These are phyloP conservation scores for Penicillium psychrofluorescens DNA, from an alignment of 495 filamentous ascomycete genomes.

Conservation along the genomic window DNA sequence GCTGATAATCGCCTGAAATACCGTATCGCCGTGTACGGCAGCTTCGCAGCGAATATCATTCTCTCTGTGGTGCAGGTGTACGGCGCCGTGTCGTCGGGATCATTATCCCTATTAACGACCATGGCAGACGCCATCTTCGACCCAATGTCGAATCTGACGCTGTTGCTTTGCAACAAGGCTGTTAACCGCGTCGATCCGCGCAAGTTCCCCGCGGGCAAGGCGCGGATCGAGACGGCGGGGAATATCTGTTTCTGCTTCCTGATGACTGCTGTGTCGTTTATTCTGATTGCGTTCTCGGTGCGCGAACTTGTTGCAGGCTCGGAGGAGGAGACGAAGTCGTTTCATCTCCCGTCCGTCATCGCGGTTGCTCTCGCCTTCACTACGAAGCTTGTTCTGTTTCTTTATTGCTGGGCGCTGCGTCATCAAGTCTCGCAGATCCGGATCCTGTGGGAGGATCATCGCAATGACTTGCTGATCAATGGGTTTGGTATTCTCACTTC, in stretches of 20 bases:
- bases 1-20: slow-evolving; percentile 75
- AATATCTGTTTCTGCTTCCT: slow-evolving; percentile 98
- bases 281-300: slow-evolving; percentile 81
- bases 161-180: slow-evolving; percentile 83
- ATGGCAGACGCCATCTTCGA: slow-evolving; percentile 98
- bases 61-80: slow-evolving; percentile 80
- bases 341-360: slow-evolving; percentile 81
- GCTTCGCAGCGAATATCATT: slow-evolving; percentile 75
- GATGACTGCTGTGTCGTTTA: slow-evolving; percentile 85
- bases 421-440: slow-evolving; percentile 85
- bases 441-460: slow-evolving; percentile 89
- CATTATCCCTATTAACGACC: slow-evolving; percentile 92
- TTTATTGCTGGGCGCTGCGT: slow-evolving; percentile 87
- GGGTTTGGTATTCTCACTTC: slow-evolving; percentile 87
- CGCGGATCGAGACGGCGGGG: slow-evolving; percentile 88
- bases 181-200: slow-evolving; percentile 82
- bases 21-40: slow-evolving; percentile 86
- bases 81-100: slow-evolving; percentile 76
- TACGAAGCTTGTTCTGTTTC: slow-evolving; percentile 77
- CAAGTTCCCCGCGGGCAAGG: slow-evolving; percentile 89
- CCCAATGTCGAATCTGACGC: slow-evolving; percentile 80
- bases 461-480: slow-evolving; percentile 85
- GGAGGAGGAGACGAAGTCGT: slow-evolving; percentile 40
- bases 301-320: slow-evolving; percentile 53
- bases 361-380: slow-evolving; percentile 78